Conservation (phyloP, 169 alveolate genomes). For the Plasmodium inui region DNA sequence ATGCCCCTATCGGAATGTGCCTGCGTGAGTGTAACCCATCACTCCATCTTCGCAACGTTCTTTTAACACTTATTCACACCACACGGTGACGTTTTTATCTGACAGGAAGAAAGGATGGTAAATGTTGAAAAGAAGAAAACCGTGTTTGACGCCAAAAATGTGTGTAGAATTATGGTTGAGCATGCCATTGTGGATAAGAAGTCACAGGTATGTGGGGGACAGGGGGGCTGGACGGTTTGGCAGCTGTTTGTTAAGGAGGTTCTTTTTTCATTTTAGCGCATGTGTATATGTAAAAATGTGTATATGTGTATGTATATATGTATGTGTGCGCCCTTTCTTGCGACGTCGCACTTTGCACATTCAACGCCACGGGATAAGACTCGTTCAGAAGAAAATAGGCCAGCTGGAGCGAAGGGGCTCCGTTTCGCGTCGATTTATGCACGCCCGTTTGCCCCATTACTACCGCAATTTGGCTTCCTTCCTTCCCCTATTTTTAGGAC, state of each 20-base stretch:
- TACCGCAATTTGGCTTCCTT: not conserved
- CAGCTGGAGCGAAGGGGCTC: not conserved
- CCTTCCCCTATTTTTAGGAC: not conserved
- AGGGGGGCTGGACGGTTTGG: not conserved
- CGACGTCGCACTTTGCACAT: not conserved
- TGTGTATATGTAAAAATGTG: not conserved
- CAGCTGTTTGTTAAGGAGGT: not conserved
- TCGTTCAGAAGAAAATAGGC: not conserved
- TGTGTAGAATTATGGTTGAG: constrained; percentile 85
- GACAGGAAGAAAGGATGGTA: constrained; percentile 80
- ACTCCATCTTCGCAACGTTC: not conserved
- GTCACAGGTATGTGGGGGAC: constrained; percentile 79
- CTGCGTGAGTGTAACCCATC: not conserved
- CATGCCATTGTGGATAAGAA: constrained; percentile 80
- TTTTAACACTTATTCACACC: not conserved
- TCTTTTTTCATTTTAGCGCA: not conserved
- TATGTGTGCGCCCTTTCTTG: not conserved
- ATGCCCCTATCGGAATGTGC: not conserved
- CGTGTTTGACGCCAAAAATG: constrained; percentile 69
- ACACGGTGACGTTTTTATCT: not conserved
- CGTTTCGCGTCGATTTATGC: not conserved
- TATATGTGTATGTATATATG: not conserved
- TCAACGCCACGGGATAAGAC: not conserved
- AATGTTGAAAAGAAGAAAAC: constrained; percentile 75
- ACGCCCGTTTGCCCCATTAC: not conserved